Evolutionary conservation across 345 rosid genomes (phyloP), one percentile per base, ranked within the genome.

Genomic region (Microthlaspi erraticum): DNA sequence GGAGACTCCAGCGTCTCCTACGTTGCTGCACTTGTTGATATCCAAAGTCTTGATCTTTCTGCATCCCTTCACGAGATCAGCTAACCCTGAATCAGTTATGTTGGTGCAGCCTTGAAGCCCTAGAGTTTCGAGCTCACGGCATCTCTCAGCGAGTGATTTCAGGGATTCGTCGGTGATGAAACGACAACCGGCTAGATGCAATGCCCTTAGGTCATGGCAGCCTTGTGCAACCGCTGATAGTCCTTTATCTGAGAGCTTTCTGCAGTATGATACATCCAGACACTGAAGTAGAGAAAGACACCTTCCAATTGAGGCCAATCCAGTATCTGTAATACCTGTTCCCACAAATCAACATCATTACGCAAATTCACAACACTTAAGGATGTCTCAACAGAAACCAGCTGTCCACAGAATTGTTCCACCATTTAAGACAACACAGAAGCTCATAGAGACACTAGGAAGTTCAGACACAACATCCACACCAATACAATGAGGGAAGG

Each of bases 211-310:
- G 64, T 85, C 88, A 60, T 52, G 82, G 70, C 99, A 91, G 62
- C 95, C 93, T 79, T 79, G 60, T 36, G 97, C 91, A 76, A 91
- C 89, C 37, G 87, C 83, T 16, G 84, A 81, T 41, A 94, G 73
- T 23, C 99, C 99, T 79, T 81, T 85, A 62, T 94, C 97, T 0
- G 91, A 85, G 45, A 94, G 81, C 85, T 88, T 94, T 73, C 90
- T 84, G 80, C 97, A 94, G 65, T 80, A 80, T 4, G 97, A 89
- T n/a, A 86, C 88, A 76, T 94, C 93, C 76, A 94, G 84, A 63
- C 81, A 87, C 79, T 86, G 97, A 5, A 94, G 80, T 53, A 84
- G 82, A 75, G 84, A 73, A 57, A 94, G 89, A 76, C 87, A 81
- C 29, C 62, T 7, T 58, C 96, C 97, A 75, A 94, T 82, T 29